These are phyloP conservation scores for Volvox reticuliferus DNA, from an alignment of 139 green algal genomes.

Conservation along the genomic window DNA sequence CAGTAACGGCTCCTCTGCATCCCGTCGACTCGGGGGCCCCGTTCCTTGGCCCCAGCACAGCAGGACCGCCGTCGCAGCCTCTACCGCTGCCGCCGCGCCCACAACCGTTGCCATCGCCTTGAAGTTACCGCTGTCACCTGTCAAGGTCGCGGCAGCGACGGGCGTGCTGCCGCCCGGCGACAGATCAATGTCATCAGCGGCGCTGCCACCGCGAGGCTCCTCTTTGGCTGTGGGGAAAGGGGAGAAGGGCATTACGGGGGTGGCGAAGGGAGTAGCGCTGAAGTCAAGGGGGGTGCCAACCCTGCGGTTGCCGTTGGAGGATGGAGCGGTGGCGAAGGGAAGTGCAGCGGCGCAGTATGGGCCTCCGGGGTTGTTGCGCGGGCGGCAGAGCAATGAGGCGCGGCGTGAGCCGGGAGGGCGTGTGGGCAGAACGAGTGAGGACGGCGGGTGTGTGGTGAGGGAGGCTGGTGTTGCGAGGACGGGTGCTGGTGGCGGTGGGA, in stretches of 20 bases:
- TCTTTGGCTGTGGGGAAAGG: neutral
- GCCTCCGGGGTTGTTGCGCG: too few species aligned
- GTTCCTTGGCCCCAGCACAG: neutral
- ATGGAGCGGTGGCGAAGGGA: neutral
- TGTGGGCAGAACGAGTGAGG: neutral
- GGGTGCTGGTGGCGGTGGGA: neutral
- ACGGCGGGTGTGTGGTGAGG: neutral
- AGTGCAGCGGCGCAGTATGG: too few species aligned
- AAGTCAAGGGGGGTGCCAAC: too few species aligned
- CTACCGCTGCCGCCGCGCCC: neutral
- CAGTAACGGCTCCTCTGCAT: too few species aligned
- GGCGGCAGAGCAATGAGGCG: too few species aligned
- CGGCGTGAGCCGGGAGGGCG: neutral
- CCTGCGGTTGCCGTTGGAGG: conserved; percentile 2
- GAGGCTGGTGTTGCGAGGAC: neutral
- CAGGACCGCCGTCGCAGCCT: neutral
- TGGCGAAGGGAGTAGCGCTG: neutral
- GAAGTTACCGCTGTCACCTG: neutral
- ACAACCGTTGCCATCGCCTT: neutral
- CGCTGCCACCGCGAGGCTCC: neutral
- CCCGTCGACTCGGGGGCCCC: neutral
- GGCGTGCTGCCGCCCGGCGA: neutral
- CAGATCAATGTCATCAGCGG: neutral
- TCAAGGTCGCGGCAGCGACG: neutral
- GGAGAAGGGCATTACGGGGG: too few species aligned